Evolutionary conservation across 768 basidiomycete genomes (phyloP), one percentile per base, ranked within the genome.

Genomic region (Podaxis rugospora): DNA sequence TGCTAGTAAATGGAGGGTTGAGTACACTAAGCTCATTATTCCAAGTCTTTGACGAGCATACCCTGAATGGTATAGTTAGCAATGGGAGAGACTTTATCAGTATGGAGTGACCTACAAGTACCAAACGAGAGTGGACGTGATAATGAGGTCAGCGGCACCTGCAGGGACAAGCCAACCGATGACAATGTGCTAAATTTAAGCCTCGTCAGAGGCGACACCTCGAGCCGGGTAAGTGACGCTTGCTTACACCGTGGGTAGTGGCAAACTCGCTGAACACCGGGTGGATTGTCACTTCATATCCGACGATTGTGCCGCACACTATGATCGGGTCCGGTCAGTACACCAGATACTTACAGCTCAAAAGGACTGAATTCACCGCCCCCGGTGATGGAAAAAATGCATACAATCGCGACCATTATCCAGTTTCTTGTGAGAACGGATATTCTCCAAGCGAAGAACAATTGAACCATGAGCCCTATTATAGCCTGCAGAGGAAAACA

Each of bases 401-500:
- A 51, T 7, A 71, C 63, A 21, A 69, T 11, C 10, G 36, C 49
- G n/a, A 66, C 60, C 2, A 68, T 46, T 1, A 51, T 39, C 54
- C 60, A 63, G 59, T 61, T 72, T 6, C 59, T 63, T 11, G 72
- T 72, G 5, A 74, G 61, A 6, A 71, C 67, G 23, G 65, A 63
- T 49, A 74, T 61, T 18, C 72, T 66, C 73, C 72, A 74, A 3
- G 79, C 79, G 50, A 80, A 81, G 65, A 83, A 83, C 3, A 76
- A 55, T 55, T 83, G 80, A 5, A 81, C 80, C 11, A 75, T 64
- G 4, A 72, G 64, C 1, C 77, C 78, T 25, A 79, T 78, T 55
- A 83, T 72, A 2, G 74, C 80, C 81, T 82, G 47, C 13, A 32
- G 32, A 3, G 21, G 16, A 49, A n/a, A 32, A 21, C 7, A 4